Evolutionary conservation across 73 alveolate genomes (phyloP).

Genomic region (Blepharisma japonicum): DNA sequence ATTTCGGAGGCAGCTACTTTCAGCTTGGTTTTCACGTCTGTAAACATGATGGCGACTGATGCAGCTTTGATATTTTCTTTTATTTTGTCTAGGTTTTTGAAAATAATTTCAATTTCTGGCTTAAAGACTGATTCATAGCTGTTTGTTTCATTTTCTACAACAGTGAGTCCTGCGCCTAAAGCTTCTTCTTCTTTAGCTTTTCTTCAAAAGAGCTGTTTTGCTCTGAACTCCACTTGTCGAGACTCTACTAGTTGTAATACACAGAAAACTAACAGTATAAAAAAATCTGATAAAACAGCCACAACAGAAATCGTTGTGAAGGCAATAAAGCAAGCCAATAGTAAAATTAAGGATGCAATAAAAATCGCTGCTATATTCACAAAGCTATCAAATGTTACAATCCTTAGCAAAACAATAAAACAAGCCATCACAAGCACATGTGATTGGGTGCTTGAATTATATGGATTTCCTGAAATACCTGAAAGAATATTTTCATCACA

Average conservation of each 20-base stretch:
- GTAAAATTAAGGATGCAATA: no score
- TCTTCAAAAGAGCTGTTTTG: conserved; percentile 10
- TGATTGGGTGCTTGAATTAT: not conserved
- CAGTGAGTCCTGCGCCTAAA: not conserved
- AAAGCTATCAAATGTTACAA: no score
- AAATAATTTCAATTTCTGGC: conserved; percentile 5
- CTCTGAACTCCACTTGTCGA: not conserved
- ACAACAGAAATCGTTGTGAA: not conserved
- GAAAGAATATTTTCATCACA: not conserved
- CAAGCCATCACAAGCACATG: not conserved
- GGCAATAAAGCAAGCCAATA: not conserved
- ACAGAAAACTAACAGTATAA: conserved; percentile 3
- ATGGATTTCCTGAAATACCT: not conserved
- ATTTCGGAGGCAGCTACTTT: conserved; percentile 17
- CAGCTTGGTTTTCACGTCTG: conserved; percentile 22
- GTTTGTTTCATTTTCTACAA: not conserved
- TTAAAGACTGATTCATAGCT: not conserved
- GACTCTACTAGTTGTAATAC: not conserved
- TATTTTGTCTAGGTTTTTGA: conserved; percentile 16
- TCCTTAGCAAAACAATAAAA: not conserved
- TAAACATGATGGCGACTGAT: not conserved
- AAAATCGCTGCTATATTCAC: no score
- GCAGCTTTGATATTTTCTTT: conserved; percentile 11
- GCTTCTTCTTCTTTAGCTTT: conserved; percentile 11
- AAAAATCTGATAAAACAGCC: not conserved